Percentiles rank a stretch among this genome's conserved stretches.
phyloP scores from a whole-genome alignment of 371 early-diverging fungal species.

The Scutellospora calospora region DNA sequence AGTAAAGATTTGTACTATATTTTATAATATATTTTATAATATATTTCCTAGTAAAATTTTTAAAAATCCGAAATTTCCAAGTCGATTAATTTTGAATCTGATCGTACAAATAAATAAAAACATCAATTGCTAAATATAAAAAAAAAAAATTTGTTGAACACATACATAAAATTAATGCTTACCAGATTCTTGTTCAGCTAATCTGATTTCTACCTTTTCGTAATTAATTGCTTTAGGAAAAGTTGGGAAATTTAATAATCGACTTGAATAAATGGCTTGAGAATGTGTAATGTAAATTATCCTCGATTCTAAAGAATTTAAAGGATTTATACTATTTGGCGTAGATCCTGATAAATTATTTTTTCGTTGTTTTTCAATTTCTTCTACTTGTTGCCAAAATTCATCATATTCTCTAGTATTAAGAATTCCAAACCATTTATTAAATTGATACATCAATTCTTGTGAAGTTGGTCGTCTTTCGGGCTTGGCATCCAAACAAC shows the following conservation, averaged over 20 bases:
- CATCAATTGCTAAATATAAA: background rate
- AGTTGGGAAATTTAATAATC: conserved; percentile 2
- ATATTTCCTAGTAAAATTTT: too few relatives aligned
- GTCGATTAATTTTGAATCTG: too few relatives aligned
- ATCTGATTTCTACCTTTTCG: too few relatives aligned
- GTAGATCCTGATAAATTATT: background rate
- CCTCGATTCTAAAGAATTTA: too few relatives aligned
- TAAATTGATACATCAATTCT: background rate
- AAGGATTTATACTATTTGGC: background rate
- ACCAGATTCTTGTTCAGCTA: too few relatives aligned
- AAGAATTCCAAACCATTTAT: conserved; percentile 5
- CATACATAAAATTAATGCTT: background rate
- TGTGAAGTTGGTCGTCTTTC: background rate
- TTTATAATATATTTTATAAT: too few relatives aligned
- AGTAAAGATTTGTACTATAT: too few relatives aligned
- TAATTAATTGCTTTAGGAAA: background rate
- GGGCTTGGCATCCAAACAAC: conserved; percentile 1
- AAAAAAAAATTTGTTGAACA: background rate
- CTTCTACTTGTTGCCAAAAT: background rate
- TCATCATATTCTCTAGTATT: conserved; percentile 2
- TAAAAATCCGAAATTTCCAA: too few relatives aligned
- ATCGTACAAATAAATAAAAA: too few relatives aligned
- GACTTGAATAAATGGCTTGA: conserved; percentile 27
- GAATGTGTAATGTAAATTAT: background rate
- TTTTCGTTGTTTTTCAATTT: conserved; percentile 5